Conservation (phyloP, 2,329 filamentous ascomycete genomes). For the Knufia fluminis region DNA sequence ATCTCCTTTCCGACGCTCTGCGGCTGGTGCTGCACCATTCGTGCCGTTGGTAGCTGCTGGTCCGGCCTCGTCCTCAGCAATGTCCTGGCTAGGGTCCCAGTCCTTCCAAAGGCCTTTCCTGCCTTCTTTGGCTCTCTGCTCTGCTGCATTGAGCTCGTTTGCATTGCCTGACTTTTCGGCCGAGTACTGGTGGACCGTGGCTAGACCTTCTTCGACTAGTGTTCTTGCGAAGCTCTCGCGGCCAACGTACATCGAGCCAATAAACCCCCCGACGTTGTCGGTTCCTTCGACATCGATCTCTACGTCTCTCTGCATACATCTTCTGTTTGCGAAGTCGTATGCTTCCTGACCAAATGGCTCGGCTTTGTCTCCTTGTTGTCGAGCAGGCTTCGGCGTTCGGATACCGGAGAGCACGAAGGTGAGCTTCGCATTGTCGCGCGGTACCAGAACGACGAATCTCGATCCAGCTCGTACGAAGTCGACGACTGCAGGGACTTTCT, state of each 20-base stretch:
- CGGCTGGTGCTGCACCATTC: constrained; percentile 44
- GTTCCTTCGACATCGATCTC: constrained; percentile 91
- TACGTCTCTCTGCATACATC: constrained; percentile 87
- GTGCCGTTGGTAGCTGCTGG: constrained; percentile 35
- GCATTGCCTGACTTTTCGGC: constrained; percentile 91
- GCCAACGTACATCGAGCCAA: constrained; percentile 86
- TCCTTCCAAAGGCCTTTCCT: constrained; percentile 86
- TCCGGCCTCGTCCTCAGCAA: constrained; percentile 46
- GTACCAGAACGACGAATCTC: constrained; percentile 83
- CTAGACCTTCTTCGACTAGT: constrained; percentile 85
- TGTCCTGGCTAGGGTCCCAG: constrained; percentile 85
- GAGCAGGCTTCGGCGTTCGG: constrained; percentile 76
- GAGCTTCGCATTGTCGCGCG: constrained; percentile 85
- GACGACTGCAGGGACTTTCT: constrained; percentile 84
- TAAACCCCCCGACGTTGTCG: constrained; percentile 96
- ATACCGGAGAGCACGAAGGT: constrained; percentile 93
- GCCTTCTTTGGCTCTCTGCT: constrained; percentile 80
- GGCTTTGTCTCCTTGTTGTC: constrained; percentile 67
- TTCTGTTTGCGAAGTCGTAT: constrained; percentile 77
- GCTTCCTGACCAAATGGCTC: constrained; percentile 96
- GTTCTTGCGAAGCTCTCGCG: constrained; percentile 92
- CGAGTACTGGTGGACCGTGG: constrained; percentile 86
- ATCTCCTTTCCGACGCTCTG: constrained; percentile 61
- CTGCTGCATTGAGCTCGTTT: constrained; percentile 75
- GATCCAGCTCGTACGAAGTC: constrained; percentile 98